Evolutionary conservation across 805 yeast genomes (phyloP).

Genomic region (Teunomyces pallodes): DNA sequence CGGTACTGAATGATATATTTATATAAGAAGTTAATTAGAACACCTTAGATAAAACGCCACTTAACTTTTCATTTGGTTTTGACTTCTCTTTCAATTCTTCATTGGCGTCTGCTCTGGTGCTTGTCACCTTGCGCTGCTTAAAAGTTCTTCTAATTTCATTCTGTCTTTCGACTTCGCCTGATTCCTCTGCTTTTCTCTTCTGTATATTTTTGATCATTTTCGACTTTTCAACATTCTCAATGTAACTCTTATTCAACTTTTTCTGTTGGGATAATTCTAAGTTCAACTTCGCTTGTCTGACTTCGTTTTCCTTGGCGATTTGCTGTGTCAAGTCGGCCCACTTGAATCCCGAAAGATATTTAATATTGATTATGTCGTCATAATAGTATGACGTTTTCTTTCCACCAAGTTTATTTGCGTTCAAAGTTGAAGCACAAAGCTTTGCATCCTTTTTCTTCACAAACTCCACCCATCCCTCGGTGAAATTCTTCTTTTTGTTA

Average conservation of each 20-base stretch:
- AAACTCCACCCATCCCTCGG: slow-evolving; percentile 98
- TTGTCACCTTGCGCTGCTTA: slow-evolving; percentile 65
- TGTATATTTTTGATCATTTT: slow-evolving; percentile 74
- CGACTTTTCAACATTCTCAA: slow-evolving; percentile 80
- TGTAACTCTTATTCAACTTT: slow-evolving; percentile 78
- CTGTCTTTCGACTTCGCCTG: slow-evolving; percentile 4
- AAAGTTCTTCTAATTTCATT: slow-evolving; percentile 54
- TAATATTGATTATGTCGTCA: slow-evolving; percentile 90
- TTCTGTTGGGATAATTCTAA: slow-evolving; percentile 88
- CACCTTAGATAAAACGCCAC: slow-evolving; percentile 51
- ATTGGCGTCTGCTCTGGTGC: slow-evolving; percentile 65
- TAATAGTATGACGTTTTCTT: slow-evolving; percentile 86
- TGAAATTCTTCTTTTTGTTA: slow-evolving; percentile 80
- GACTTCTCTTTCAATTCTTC: slow-evolving; percentile 41
- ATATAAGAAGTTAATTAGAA: slow-evolving; percentile 31
- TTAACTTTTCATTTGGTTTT: slow-evolving; percentile 38
- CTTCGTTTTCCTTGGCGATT: slow-evolving; percentile 84
- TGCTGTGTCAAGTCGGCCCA: slow-evolving; percentile 95
- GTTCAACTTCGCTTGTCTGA: slow-evolving; percentile 81
- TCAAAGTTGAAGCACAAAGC: slow-evolving; percentile 78
- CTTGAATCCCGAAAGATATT: slow-evolving; percentile 86
- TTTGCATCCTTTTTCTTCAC: slow-evolving; percentile 82
- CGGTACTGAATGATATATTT: not conserved
- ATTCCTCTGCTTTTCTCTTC: slow-evolving; percentile 40
- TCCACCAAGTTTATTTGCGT: slow-evolving; percentile 89